Evolutionary conservation across 1,139 yeast genomes (phyloP), one percentile per base, ranked within the genome.

Genomic region (Candida frijolesensis): DNA sequence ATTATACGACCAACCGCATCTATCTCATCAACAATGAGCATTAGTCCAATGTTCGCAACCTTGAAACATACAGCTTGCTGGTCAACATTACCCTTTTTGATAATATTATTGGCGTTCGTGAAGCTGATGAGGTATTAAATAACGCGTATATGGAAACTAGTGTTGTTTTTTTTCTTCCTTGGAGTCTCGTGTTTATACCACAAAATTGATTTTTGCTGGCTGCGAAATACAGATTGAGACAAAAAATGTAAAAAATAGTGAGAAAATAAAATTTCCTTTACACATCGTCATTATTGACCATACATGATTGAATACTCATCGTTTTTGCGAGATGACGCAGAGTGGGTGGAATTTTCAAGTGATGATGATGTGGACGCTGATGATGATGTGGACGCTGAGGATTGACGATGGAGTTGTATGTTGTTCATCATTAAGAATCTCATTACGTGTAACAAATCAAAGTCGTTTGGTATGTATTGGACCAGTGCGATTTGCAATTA

Each of bases 131-230:
- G 30, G 42, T 38, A 14, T 9, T 7, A 12, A 14, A 4, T n/a
- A 7, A 38, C 42, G 42, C 42, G 42, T 38, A 22, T 38, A 4
- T 18, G 12, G 14, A 30, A 5, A 27, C n/a, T 29, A 25, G 7
- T 25, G 29, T 18, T 22, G 14, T 33, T 32, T 12, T 33, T 18
- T 34, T 34, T 27, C 35, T 34, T 27, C 39, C 27, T 54, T 58
- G 30, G 44, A 15, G 15, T 15, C 34, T 39, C 40, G 41, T 25
- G 62, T 62, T 55, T 38, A 38, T 47, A 35, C 18, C 47, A 54
- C 54, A 50, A 54, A 46, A 19, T 16, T 10, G 4, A 19, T 29
- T 35, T 30, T 35, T 40, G 49, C 49, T 46, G 49, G 49, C 39
- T 40, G 49, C 49, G 45, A 50, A 40, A 47, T 54, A 51, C 54